Conservation (phyloP, 345 rosid genomes). For the Physaria fendleri region DNA sequence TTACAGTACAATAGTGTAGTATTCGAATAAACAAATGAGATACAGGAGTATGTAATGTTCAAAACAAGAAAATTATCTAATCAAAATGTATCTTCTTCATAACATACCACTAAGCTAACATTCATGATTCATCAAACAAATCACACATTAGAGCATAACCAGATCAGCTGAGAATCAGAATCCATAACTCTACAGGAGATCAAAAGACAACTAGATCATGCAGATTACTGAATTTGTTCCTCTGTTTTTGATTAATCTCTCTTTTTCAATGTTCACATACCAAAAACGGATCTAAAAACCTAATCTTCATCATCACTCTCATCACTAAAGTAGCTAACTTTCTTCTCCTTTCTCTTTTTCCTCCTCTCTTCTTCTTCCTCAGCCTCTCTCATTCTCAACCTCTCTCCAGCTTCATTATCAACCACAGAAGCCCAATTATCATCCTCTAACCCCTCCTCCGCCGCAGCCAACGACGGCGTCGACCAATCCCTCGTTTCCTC, state of each 20-base stretch:
- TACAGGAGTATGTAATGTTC: neutral
- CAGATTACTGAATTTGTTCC: neutral
- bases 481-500: conserved; percentile 27
- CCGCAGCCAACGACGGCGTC: neutral
- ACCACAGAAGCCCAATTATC: conserved; percentile 97
- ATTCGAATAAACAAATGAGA: neutral
- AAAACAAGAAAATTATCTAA: no score
- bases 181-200: neutral
- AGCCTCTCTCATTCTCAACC: conserved; percentile 43
- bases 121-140: no score
- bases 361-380: conserved; percentile 38
- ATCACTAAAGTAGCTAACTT: conserved; percentile 83
- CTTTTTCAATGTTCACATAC: neutral
- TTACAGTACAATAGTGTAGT: conserved; percentile 1
- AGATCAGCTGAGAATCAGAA: neutral
- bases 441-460: conserved; percentile 48
- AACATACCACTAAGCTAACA: no score
- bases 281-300: conserved; percentile 32
- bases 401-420: conserved; percentile 70
- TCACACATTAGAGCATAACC: no score
- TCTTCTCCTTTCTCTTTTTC: conserved; percentile 53
- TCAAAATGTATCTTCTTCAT: no score
- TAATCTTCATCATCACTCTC: conserved; percentile 67
- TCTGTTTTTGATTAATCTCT: neutral
- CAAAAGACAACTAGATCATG: no score